phyloP scores from a whole-genome alignment of 768 basidiomycete genomes.

The Daedalea quercina region DNA sequence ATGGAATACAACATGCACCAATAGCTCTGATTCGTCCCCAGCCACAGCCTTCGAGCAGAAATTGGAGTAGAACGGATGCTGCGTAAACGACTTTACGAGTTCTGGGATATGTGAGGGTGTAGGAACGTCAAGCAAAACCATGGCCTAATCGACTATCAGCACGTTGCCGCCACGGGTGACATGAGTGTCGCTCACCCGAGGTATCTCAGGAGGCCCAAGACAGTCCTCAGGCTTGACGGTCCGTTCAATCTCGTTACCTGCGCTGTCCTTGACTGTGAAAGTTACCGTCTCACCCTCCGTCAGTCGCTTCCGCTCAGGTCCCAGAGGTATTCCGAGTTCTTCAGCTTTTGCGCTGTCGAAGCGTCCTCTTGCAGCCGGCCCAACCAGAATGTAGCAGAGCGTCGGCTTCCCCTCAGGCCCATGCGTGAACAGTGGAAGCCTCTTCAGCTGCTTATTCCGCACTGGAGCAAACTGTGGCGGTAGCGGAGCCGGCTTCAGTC shows the following conservation, averaged over 20 bases:
- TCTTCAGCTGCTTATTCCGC: background rate
- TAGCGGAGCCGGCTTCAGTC: background rate
- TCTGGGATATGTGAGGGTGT: slow-evolving; percentile 47
- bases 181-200: slow-evolving; percentile 29
- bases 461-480: background rate
- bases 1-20: slow-evolving; percentile 58
- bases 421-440: slow-evolving; percentile 8
- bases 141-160: slow-evolving; percentile 30
- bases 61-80: slow-evolving; percentile 39
- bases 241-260: slow-evolving; percentile 36
- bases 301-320: slow-evolving; percentile 53
- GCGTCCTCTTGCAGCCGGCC: slow-evolving; percentile 46
- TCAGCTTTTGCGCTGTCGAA: slow-evolving; percentile 65
- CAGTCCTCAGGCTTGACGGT: slow-evolving; percentile 56
- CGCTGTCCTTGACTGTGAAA: slow-evolving; percentile 41
- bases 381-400: slow-evolving; percentile 34
- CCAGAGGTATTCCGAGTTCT: slow-evolving; percentile 54
- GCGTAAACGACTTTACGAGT: slow-evolving; percentile 41
- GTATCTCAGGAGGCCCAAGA: slow-evolving; percentile 44
- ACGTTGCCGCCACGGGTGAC: background rate
- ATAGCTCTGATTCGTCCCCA: slow-evolving; percentile 34
- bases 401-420: slow-evolving; percentile 10
- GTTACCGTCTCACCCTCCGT: slow-evolving; percentile 59
- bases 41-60: slow-evolving; percentile 40
- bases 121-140: slow-evolving; percentile 67